Evolutionary conservation across 176 grass and related monocot species (phyloP).

Genomic region (Ensete glaucum): DNA sequence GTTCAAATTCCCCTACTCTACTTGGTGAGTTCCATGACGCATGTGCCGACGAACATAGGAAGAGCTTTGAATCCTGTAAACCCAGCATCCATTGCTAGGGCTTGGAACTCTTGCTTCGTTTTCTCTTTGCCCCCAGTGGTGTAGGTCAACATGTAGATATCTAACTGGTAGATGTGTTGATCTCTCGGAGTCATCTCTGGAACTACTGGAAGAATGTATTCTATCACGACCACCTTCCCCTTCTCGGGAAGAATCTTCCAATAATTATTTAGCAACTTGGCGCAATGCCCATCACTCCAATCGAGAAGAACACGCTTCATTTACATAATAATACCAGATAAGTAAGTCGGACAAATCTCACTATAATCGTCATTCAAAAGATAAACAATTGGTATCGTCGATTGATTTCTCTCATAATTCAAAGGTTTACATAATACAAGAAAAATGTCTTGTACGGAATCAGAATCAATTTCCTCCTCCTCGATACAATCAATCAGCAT

Average conservation of each 20-base stretch:
- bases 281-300: conserved; percentile 72
- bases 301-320: conserved; percentile 70
- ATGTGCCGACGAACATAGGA: not conserved
- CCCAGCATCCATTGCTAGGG: not conserved
- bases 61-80: not conserved
- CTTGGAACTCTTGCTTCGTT: conserved; percentile 19
- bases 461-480: no score
- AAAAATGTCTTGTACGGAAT: no score
- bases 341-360: no score
- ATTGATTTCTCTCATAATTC: no score
- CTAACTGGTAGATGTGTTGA: conserved; percentile 55
- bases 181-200: conserved; percentile 32
- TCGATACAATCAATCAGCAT: no score
- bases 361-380: no score
- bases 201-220: conserved; percentile 55
- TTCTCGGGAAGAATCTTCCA: conserved; percentile 36
- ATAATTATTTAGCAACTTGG: conserved; percentile 63
- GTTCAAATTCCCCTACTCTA: not conserved
- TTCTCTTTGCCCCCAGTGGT: conserved; percentile 35
- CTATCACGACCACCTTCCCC: conserved; percentile 75
- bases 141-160: conserved; percentile 81
- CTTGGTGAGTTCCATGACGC: not conserved
- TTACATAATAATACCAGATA: no score
- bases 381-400: no score
- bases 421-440: no score